Evolutionary conservation across 306 rosid genomes (phyloP).

Genomic region (Astragalus glycyphyllos): DNA sequence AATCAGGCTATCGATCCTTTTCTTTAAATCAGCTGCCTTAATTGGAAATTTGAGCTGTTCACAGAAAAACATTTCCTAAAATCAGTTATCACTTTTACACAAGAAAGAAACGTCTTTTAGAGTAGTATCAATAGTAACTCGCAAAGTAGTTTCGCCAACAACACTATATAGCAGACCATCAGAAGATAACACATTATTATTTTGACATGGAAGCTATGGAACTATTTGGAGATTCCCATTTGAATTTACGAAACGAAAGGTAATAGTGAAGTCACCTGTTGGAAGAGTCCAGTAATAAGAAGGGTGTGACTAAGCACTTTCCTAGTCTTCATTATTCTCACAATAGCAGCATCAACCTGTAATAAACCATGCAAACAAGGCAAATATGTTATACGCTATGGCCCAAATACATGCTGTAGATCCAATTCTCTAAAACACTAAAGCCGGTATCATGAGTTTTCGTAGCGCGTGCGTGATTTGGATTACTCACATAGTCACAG

Average conservation of each 20-base stretch:
- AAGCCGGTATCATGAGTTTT: too few species aligned
- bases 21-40: constrained; percentile 97
- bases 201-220: constrained; percentile 24
- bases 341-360: constrained; percentile 99
- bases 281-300: constrained; percentile 97
- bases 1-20: constrained; percentile 96
- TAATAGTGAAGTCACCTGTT: constrained; percentile 69
- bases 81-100: constrained; percentile 26
- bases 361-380: constrained; percentile 34
- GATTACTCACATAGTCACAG: too few species aligned
- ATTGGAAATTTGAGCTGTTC: constrained; percentile 94
- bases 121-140: not conserved
- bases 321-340: constrained; percentile 98
- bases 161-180: not conserved
- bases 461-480: too few species aligned
- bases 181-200: constrained; percentile 8
- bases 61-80: constrained; percentile 18
- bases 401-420: too few species aligned
- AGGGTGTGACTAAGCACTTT: constrained; percentile 98
- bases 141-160: constrained; percentile 13
- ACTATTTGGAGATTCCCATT: constrained; percentile 15
- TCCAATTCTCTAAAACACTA: too few species aligned
- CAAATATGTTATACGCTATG: constrained; percentile 22
- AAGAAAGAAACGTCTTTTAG: constrained; percentile 1
- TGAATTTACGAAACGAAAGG: constrained; percentile 32